Base-by-base conservation (phyloP, 768 basidiomycete genomes). In the Lactarius trivialis region DNA sequence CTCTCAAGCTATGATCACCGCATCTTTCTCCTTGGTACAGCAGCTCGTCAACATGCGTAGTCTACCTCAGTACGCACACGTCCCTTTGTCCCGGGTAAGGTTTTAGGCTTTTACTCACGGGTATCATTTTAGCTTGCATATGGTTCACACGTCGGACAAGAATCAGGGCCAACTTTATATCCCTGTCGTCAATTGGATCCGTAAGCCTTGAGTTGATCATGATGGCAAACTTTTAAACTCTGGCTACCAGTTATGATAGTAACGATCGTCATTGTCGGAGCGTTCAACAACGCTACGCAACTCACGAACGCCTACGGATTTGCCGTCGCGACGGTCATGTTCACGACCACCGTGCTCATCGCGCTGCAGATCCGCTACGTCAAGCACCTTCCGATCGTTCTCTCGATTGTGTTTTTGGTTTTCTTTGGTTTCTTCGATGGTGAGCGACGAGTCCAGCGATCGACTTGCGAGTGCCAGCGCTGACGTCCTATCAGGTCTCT, bases 1-100 rank as follows among this genome's bases (percentile, higher is more conserved):
- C 11, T 85, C 84, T 5, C 83, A 85, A 72, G 83, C 86, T 8
- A 78, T 87, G 78, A 87, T 88, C 67, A 85, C 85, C 0, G 87
- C 84, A 0, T 82, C 83, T 0, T 88, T 83, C 76, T 79, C 77
- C 68, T 73, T 85, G 15, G 67, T 82, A 5, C 85, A 88, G 66
- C 88, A 88, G 71, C 73, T 88, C 52, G 79, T 88, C 65, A 84
- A 83, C 68, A 77, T 80, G 72, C 81, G 82, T 59, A 77, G 79
- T 37, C 77, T 85, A 63, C 85, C 82, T 2, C 79, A 81, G 64
- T 77, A 61, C 41, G 75, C 65, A 2, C 21, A 12, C 39, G 12
- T 9, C 17, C 32, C 32, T 33, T 49, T 17, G 43, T 28, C 9
- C 17, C 21, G 2, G 11, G 26, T 60, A 24, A 2, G 19, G 5